Base-by-base conservation (phyloP, 1,139 yeast genomes). In the Taphrina communis region DNA sequence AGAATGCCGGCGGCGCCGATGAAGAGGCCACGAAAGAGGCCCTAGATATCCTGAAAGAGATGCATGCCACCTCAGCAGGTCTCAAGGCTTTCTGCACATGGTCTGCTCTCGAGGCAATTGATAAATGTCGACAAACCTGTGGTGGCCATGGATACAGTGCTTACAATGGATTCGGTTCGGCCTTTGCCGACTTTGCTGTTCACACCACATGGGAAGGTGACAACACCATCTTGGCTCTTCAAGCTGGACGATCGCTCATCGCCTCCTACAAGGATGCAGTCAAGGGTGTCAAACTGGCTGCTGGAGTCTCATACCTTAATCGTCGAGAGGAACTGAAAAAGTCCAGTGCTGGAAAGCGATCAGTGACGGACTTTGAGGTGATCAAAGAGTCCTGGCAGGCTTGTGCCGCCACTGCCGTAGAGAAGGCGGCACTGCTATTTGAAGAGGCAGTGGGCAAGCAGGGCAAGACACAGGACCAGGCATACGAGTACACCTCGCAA, bases 161-260 rank as follows among this genome's bases (percentile, higher is more conserved):
- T 21, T 92, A 92, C 81, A 86, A 90, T 73, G 97, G 94, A 2
- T 90, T 92, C 76, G 97, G 96, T 69, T 90, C 89, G 77, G 94
- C 93, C 42, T 90, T 85, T 79, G 85, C 86, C 72, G 97, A 92
- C 78, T 93, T 97, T 92, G 96, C 90, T 44, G 97, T 92, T 62
- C 97, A 92, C 81, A 90, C 96, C 80, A 92, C 97, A 36, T 92
- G 97, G 97, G 97, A 92, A 81, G 97, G 97, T 79, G 97, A 92
- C 79, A 92, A 92, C 82, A 91, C 88, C 76, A 88, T 92, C 65
- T 82, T 92, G 74, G 90, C 92, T 9, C 85, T 90, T 78, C 88
- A 92, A 71, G 86, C 92, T 72, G 97, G 97, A 73, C 76, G 82
- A 21, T 75, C 81, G 1, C 75, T 80, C 52, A 78, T 80, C 68